Percentiles rank a stretch among this genome's conserved stretches.
These are phyloP conservation scores for Neofusicoccum ribis DNA, from an alignment of 2,329 filamentous ascomycete genomes.

Conservation along the genomic window DNA sequence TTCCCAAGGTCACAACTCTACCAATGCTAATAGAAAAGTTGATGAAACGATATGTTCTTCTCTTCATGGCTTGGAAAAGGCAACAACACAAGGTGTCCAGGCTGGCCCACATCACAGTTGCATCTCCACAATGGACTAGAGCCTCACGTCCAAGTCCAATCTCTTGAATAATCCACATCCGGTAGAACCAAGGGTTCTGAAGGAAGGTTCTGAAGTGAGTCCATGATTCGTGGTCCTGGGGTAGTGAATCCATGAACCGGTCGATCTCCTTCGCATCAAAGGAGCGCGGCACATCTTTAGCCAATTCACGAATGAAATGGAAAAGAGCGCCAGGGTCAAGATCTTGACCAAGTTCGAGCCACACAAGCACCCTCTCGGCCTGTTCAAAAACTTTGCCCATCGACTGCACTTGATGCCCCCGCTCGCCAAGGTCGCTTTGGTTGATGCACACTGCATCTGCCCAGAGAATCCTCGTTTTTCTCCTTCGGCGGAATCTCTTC, in stretches of 20 bases:
- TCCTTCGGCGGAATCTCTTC: not conserved
- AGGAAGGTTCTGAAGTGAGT: no score
- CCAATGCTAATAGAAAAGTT: no score
- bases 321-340: not conserved
- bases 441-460: conserved; percentile 22
- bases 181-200: not conserved
- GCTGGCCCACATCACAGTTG: no score
- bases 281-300: no score
- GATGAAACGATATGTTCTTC: no score
- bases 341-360: not conserved
- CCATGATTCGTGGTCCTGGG: no score
- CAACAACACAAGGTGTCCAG: no score
- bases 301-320: not conserved
- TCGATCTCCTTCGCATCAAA: no score
- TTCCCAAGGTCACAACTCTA: no score
- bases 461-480: conserved; percentile 17
- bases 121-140: no score
- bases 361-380: conserved; percentile 12
- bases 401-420: conserved; percentile 18
- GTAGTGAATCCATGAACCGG: no score
- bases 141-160: not conserved
- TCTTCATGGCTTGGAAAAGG: no score
- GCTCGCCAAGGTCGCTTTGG: conserved; percentile 17
- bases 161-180: conserved; percentile 5
- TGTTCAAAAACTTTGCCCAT: conserved; percentile 16